A percentile compares a stretch with the other conserved stretches of the same genome.
Evolutionary conservation across 1,284 basidiomycete species (phyloP).

Genomic region (Trichosporon coremiiforme): DNA sequence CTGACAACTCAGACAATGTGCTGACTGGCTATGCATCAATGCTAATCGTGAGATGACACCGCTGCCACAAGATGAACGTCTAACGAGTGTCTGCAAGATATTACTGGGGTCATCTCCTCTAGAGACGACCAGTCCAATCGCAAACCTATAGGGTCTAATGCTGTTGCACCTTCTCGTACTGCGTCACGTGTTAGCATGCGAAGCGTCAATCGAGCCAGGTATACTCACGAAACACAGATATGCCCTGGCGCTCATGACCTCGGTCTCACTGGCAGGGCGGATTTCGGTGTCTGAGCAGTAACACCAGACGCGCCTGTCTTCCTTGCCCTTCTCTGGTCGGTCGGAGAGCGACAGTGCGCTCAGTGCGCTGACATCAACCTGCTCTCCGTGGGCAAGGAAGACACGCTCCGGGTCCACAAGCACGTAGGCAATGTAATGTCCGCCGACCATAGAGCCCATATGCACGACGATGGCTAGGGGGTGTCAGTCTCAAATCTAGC

Average conservation of each 20-base stretch:
- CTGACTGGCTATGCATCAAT: neutral
- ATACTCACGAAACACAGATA: slow-evolving; percentile 65
- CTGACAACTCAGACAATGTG: no score
- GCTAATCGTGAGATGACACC: neutral
- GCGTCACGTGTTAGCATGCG: slow-evolving; percentile 10
- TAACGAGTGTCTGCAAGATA: neutral
- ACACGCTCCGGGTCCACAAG: slow-evolving; percentile 51
- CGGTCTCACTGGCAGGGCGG: slow-evolving; percentile 74
- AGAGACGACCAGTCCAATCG: no score
- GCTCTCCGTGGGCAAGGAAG: slow-evolving; percentile 31
- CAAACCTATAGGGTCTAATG: neutral
- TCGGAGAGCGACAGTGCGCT: slow-evolving; percentile 19
- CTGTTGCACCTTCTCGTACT: slow-evolving; percentile 34
- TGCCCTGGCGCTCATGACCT: slow-evolving; percentile 84
- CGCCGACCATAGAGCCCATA: slow-evolving; percentile 80
- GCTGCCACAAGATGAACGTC: neutral
- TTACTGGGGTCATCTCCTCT: neutral
- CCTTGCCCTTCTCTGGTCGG: slow-evolving; percentile 10
- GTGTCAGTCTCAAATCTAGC: slow-evolving; percentile 40
- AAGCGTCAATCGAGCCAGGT: no score
- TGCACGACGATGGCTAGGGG: slow-evolving; percentile 80
- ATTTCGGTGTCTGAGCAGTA: slow-evolving; percentile 80
- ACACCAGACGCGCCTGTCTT: slow-evolving; percentile 72
- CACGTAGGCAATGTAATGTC: slow-evolving; percentile 77
- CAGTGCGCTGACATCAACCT: slow-evolving; percentile 14